Percentiles rank a stretch among this genome's conserved stretches.
Conservation (phyloP, 2,329 filamentous ascomycete species). For the Ophiocordyceps camponoti-leonardi region DNA sequence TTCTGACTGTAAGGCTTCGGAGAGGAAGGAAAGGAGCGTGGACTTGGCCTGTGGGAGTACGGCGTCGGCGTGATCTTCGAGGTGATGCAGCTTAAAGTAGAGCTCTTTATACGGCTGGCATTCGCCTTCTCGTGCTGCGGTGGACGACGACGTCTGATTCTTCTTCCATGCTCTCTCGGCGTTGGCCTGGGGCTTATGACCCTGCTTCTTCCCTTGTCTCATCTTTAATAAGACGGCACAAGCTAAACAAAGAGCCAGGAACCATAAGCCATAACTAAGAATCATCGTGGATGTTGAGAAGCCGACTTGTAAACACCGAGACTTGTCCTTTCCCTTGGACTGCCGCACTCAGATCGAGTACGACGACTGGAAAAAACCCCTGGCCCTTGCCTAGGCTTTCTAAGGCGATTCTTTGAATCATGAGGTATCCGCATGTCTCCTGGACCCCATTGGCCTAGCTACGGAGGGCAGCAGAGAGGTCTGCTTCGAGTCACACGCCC, state of each 20-base stretch:
- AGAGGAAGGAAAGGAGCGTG: conserved; percentile 4
- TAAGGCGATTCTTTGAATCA: not conserved
- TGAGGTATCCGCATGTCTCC: too few species aligned
- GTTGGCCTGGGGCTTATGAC: not conserved
- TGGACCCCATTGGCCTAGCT: too few species aligned
- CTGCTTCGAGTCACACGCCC: not conserved
- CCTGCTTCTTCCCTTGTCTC: not conserved
- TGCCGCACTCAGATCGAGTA: not conserved
- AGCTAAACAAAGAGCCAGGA: not conserved
- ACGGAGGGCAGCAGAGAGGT: too few species aligned
- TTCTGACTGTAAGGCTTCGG: conserved; percentile 1
- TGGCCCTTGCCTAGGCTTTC: too few species aligned
- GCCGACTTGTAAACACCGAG: not conserved
- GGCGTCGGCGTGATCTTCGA: conserved; percentile 4
- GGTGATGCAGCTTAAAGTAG: conserved; percentile 6
- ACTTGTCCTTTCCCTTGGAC: not conserved
- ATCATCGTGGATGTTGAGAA: not conserved
- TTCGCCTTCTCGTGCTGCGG: not conserved
- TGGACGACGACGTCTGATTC: not conserved
- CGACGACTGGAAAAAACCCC: too few species aligned
- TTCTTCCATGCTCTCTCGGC: not conserved
- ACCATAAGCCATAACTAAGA: not conserved
- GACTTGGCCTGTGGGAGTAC: conserved; percentile 2
- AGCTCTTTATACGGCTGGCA: conserved; percentile 3
- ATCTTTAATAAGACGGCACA: not conserved